Evolutionary conservation across 805 yeast genomes (phyloP), one percentile per base, ranked within the genome.

Genomic region (Metschnikowia picachoensis): DNA sequence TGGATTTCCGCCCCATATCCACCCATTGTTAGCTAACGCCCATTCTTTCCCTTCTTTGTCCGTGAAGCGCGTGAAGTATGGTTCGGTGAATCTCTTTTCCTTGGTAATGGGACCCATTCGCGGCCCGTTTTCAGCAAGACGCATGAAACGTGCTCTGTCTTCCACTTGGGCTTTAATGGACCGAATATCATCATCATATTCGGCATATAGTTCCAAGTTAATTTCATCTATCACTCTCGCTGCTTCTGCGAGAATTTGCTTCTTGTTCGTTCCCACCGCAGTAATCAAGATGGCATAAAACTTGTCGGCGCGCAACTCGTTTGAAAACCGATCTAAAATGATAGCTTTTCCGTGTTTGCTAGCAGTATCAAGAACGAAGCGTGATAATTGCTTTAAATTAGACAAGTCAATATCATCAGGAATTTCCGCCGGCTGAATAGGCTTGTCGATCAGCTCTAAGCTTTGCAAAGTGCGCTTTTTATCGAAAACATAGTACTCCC

Each of bases 1-100:
- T 2, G 98, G 97, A 55, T 92, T 83, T 10, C 96, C 97, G 43
- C 88, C 91, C 99, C 99, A 92, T 46, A 94, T 89, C 97, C 98
- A 92, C 39, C 99, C 99, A 60, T 94, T 92, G 61, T 94, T 94
- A 3, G 96, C 98, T 48, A 92, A 70, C 8, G 87, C 83, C 69
- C 82, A 83, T 1, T 74, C 68, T 33, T 76, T 72, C 3, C 90
- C 92, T 39, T 72, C 70, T 3, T 60, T 60, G 40, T 64, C 76
- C 2, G 55, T 61, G 55, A 91, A 80, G 48, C 90, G 72, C 2
- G 97, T 89, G 64, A 94, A 92, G 65, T 92, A 92, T 4, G 91
- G 82, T 64, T 92, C 98, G 2, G 87, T 78, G 33, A 92, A 70
- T 0, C 96, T 96, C 20, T 43, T 39, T 3, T 67, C 60, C 3